phyloP scores from a whole-genome alignment of 768 basidiomycete genomes.

The Tulasnella sp. region DNA sequence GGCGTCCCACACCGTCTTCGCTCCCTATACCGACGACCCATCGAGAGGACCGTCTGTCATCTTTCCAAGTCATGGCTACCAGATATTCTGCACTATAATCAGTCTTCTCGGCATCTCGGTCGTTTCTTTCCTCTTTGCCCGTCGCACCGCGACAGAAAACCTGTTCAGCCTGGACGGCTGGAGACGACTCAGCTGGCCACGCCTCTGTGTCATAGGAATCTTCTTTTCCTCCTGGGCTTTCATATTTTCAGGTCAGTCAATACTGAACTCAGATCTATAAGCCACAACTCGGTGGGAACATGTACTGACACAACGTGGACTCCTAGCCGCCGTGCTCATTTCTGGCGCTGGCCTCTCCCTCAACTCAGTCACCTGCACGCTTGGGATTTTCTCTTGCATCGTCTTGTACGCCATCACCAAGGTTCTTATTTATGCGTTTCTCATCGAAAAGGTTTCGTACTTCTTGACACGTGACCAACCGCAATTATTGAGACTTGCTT shows the following conservation, averaged over 20 bases:
- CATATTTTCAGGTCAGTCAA: slow-evolving; percentile 30
- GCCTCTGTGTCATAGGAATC: slow-evolving; percentile 32
- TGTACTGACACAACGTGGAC: neutral
- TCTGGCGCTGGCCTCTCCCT: slow-evolving; percentile 36
- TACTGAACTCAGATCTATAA: slow-evolving; percentile 2
- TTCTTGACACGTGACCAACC: neutral
- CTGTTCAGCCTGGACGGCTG: slow-evolving; percentile 24
- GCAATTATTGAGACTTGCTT: neutral
- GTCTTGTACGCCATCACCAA: slow-evolving; percentile 30
- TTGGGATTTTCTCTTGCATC: slow-evolving; percentile 36
- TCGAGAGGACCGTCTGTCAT: neutral
- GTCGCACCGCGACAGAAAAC: slow-evolving; percentile 28
- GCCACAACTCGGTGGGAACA: neutral
- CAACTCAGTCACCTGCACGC: slow-evolving; percentile 28
- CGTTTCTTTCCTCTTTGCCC: slow-evolving; percentile 32
- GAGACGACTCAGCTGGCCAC: slow-evolving; percentile 29
- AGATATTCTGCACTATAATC: neutral
- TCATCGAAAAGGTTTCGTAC: slow-evolving; percentile 23
- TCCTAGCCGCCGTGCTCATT: slow-evolving; percentile 33
- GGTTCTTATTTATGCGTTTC: slow-evolving; percentile 38
- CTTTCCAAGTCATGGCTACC: slow-evolving; percentile 9
- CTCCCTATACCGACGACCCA: slow-evolving; percentile 7
- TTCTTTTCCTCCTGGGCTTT: slow-evolving; percentile 37
- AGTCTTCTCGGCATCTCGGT: slow-evolving; percentile 23
- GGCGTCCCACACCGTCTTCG: no score